Percentiles rank a stretch among this genome's conserved stretches.
These are phyloP conservation scores for Isoetes taiwanensis DNA, from an alignment of 75 land plant genomes.

Conservation along the genomic window DNA sequence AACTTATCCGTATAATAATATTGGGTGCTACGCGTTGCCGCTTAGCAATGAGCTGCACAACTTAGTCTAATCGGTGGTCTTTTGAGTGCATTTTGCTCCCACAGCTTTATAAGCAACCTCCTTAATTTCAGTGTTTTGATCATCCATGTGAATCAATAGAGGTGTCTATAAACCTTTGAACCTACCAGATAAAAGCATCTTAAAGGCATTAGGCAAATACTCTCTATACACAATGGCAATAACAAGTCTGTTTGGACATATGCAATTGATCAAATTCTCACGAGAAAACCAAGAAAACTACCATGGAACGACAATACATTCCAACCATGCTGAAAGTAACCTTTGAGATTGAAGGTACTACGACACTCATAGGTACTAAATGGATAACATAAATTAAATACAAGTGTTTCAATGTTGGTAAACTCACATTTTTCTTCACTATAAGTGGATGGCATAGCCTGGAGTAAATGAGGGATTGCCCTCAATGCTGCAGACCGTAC, in stretches of 20 bases:
- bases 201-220: not conserved
- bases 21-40: too few species aligned
- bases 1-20: too few species aligned
- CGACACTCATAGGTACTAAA: slow-evolving; percentile 1
- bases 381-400: not conserved
- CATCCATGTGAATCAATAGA: slow-evolving; percentile 31
- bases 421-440: slow-evolving; percentile 6
- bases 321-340: not conserved
- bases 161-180: slow-evolving; percentile 11
- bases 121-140: slow-evolving; percentile 19
- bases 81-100: too few species aligned
- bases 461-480: slow-evolving; percentile 13
- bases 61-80: too few species aligned
- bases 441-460: slow-evolving; percentile 17
- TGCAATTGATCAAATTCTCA: not conserved
- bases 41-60: too few species aligned
- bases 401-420: not conserved
- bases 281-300: not conserved
- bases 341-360: not conserved
- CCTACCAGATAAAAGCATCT: slow-evolving; percentile 8
- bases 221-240: not conserved
- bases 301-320: not conserved
- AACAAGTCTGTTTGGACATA: not conserved
- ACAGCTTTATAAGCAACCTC: too few species aligned
- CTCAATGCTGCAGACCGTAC: slow-evolving; percentile 22